Evolutionary conservation across 768 basidiomycete genomes (phyloP), one percentile per base, ranked within the genome.

Genomic region (Podaxis sp.): DNA sequence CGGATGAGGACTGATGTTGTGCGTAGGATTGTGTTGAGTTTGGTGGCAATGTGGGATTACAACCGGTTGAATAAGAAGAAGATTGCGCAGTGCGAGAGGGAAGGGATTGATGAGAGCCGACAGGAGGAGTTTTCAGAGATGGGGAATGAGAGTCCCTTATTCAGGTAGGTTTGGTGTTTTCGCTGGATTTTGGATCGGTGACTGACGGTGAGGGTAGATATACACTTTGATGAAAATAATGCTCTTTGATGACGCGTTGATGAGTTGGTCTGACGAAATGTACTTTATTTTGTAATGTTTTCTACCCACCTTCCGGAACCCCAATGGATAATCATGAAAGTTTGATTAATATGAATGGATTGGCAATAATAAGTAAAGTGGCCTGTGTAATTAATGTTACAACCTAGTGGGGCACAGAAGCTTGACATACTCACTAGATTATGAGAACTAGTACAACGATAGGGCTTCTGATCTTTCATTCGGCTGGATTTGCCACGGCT

Each of bases 61-160:
- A 73, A 72, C 10, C 71, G 80, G 51, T 69, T 84, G 28, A 87
- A 87, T 67, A 80, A 79, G 65, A 66, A 71, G 58, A 86, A 84
- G 56, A 78, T 79, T 49, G 78, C 73, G 11, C 65, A 72, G 11
- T 87, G 85, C 64, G 70, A 70, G 4, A 72, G 73, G 4, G 76
- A 79, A 57, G 77, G 77, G 2, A 82, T 87, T 55, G 75, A 76
- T 7, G 73, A 75, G 12, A 75, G 71, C 50, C 73, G 70, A 50
- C 71, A 66, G 55, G 74, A 75, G 4, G 77, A 83, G 46, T 86
- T 81, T 66, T 72, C 68, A 40, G 71, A 83, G 4, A 73, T 86
- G 71, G 86, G 84, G 5, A 82, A 83, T 63, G 73, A 79, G 41
- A 84, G 82, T 60, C 86, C 86, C 48, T 72, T 87, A 40, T 87